These are phyloP conservation scores for Tricladium varicosporioides DNA, from an alignment of 2,329 filamentous ascomycete genomes.

Conservation along the genomic window DNA sequence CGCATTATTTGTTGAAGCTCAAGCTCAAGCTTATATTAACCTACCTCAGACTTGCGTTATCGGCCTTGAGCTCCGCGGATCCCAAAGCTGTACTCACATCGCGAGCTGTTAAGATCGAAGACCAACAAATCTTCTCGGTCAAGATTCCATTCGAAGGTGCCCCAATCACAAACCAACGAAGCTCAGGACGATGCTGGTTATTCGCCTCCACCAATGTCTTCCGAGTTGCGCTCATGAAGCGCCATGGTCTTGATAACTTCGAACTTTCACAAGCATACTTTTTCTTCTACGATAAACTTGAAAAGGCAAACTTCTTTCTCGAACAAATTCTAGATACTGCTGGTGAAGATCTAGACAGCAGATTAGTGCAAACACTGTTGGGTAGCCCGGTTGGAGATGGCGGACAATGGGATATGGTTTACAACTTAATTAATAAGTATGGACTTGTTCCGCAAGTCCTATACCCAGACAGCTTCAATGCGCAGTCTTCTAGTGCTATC, in stretches of 20 bases:
- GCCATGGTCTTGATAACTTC: constrained; percentile 73
- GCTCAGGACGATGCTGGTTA: constrained; percentile 84
- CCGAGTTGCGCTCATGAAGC: constrained; percentile 82
- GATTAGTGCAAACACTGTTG: constrained; percentile 70
- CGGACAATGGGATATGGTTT: constrained; percentile 91
- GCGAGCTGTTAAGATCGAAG: constrained; percentile 58
- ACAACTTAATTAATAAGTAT: constrained; percentile 82
- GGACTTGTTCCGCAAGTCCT: constrained; percentile 80
- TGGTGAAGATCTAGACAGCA: constrained; percentile 65
- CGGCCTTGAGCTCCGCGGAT: constrained; percentile 67
- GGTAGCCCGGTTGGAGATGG: constrained; percentile 72
- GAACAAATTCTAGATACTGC: constrained; percentile 79
- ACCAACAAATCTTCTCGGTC: constrained; percentile 81
- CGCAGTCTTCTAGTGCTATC: constrained; percentile 66
- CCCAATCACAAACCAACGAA: constrained; percentile 81
- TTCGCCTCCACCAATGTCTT: constrained; percentile 92
- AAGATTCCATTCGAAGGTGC: constrained; percentile 78
- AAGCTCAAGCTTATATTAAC: constrained; percentile 4
- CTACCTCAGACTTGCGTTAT: constrained; percentile 64
- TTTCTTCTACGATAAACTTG: constrained; percentile 93
- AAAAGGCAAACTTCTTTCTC: constrained; percentile 87
- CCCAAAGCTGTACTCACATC: constrained; percentile 65
- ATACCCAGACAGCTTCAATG: constrained; percentile 82
- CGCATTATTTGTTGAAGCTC: constrained; percentile 8
- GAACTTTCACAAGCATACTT: constrained; percentile 86